Percentiles rank a stretch among this genome's conserved stretches.
phyloP scores from a whole-genome alignment of 176 grass and related monocot genomes.

The Juncus inflexus region DNA sequence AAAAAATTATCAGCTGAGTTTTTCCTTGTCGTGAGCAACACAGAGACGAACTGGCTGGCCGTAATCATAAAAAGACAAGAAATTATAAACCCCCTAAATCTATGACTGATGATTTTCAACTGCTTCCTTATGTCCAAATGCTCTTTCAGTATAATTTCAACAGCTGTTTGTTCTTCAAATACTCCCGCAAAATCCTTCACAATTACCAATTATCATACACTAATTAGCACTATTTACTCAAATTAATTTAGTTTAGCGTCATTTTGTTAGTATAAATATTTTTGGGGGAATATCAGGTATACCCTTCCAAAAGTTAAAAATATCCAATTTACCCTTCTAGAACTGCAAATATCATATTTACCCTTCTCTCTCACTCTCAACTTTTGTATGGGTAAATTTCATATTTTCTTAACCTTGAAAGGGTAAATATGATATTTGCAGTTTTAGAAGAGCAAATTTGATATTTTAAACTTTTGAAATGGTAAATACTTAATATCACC shows the following conservation, averaged over 20 bases:
- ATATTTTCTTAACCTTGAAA: too few relatives aligned
- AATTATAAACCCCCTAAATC: conserved; percentile 77
- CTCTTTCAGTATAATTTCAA: conserved; percentile 56
- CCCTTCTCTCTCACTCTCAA: too few relatives aligned
- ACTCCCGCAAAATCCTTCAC: conserved; percentile 53
- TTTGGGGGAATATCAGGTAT: too few relatives aligned
- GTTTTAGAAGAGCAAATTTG: too few relatives aligned
- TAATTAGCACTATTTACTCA: not conserved
- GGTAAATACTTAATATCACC: too few relatives aligned
- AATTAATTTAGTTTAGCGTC: not conserved
- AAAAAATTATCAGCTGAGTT: conserved; percentile 68
- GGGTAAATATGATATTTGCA: conserved; percentile 13
- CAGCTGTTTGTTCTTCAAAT: conserved; percentile 37
- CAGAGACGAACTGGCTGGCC: conserved; percentile 78
- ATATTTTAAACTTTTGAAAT: too few relatives aligned
- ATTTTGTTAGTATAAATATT: too few relatives aligned
- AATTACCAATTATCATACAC: conserved; percentile 21
- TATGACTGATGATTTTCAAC: conserved; percentile 84
- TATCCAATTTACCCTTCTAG: not conserved
- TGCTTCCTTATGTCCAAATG: conserved; percentile 90
- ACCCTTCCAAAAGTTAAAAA: too few relatives aligned
- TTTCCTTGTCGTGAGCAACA: conserved; percentile 60
- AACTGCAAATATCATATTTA: not conserved
- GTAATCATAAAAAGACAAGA: conserved; percentile 51
- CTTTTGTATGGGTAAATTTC: too few relatives aligned